A percentile compares a stretch with the other conserved stretches of the same genome.
Evolutionary conservation across 192 early-diverging fungal genomes (phyloP).

Genomic region (Backusella tuberculispora): DNA sequence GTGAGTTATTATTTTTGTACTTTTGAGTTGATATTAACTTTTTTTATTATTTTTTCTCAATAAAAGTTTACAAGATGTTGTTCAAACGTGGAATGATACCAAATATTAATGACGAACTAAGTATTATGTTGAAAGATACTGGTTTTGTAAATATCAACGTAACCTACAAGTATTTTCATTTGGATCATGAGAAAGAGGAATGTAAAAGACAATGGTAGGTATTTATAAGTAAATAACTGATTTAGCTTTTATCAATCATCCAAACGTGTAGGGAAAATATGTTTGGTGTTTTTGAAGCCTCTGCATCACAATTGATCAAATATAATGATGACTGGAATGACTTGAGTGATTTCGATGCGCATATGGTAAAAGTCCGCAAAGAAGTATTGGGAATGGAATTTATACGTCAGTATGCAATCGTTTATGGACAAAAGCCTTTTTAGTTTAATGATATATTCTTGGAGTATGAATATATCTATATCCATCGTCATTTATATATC

Average conservation of each 20-base stretch:
- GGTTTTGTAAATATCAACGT: constrained; percentile 6
- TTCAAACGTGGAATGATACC: background rate
- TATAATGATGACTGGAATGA: background rate
- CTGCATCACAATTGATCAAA: background rate
- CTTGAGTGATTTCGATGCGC: background rate
- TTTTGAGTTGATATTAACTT: too few species aligned
- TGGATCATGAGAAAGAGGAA: background rate
- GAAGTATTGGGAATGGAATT: background rate
- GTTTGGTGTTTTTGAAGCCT: background rate
- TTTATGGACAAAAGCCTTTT: background rate
- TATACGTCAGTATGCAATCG: background rate
- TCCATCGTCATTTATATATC: too few species aligned
- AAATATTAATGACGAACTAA: constrained; percentile 16
- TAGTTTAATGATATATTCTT: too few species aligned
- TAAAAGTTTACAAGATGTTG: constrained; percentile 1
- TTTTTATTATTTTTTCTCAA: too few species aligned
- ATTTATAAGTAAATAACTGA: background rate
- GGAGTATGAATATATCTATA: too few species aligned
- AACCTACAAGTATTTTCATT: background rate
- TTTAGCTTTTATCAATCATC: background rate
- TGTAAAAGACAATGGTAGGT: constrained; percentile 14
- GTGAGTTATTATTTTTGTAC: background rate
- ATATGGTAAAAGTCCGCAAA: background rate
- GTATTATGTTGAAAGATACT: background rate
- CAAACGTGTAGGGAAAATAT: background rate